Evolutionary conservation across 768 basidiomycete genomes (phyloP).

Genomic region (Holtermanniella nyarrowii): DNA sequence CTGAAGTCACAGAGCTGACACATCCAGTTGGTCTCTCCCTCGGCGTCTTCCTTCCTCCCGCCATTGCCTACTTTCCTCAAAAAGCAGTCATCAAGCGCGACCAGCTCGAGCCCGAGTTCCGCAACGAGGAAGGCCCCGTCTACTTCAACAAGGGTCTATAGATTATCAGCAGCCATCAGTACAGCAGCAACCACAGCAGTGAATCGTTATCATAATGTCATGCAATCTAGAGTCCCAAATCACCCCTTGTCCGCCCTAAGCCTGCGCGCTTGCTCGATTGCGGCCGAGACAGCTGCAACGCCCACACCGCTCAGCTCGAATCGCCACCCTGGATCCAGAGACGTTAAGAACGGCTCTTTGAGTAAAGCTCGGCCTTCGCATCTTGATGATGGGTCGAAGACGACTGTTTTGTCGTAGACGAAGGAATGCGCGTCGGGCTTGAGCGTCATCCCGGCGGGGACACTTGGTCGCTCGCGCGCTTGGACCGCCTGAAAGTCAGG

Average conservation of each 20-base stretch:
- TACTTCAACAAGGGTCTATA: conserved; percentile 45
- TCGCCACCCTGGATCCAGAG: conserved; percentile 32
- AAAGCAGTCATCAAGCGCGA: conserved; percentile 36
- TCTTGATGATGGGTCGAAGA: conserved; percentile 75
- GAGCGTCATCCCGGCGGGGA: conserved; percentile 71
- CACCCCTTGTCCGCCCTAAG: neutral
- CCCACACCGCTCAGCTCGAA: conserved; percentile 36
- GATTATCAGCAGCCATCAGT: neutral
- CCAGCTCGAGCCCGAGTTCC: conserved; percentile 39
- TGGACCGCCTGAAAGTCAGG: conserved; percentile 57
- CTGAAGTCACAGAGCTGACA: neutral
- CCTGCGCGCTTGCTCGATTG: neutral
- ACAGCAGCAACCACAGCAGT: neutral
- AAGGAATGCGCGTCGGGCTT: conserved; percentile 74
- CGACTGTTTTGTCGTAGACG: conserved; percentile 68
- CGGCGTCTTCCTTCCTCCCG: conserved; percentile 42
- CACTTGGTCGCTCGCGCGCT: conserved; percentile 72
- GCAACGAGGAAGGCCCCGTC: conserved; percentile 29
- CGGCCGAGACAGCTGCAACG: conserved; percentile 18
- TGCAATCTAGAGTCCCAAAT: no score
- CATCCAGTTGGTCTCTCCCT: conserved; percentile 39
- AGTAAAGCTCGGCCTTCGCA: conserved; percentile 69
- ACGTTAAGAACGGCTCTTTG: conserved; percentile 53
- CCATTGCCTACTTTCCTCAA: conserved; percentile 44
- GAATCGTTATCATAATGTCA: neutral